Evolutionary conservation across 192 early-diverging fungal genomes (phyloP).

Genomic region (Podila clonocystis): DNA sequence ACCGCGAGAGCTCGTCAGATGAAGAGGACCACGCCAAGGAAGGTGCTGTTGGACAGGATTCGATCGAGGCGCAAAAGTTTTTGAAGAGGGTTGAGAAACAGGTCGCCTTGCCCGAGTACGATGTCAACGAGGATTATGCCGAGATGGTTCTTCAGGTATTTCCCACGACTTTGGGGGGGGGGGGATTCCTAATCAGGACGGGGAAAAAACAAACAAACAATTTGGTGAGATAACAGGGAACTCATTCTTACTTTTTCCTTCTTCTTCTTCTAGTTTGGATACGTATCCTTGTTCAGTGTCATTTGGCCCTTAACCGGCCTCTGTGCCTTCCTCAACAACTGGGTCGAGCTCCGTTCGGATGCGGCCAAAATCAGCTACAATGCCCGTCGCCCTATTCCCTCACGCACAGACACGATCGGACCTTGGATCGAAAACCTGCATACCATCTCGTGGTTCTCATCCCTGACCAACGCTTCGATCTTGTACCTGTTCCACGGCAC

Average conservation of each 20-base stretch:
- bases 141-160: constrained; percentile 92
- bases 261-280: constrained; percentile 72
- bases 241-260: neutral
- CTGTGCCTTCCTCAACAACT: constrained; percentile 89
- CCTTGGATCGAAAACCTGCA: constrained; percentile 78
- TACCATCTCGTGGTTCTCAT: constrained; percentile 62
- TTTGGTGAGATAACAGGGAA: neutral
- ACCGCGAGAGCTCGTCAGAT: constrained; percentile 7
- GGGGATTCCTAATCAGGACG: neutral
- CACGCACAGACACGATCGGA: constrained; percentile 77
- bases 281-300: constrained; percentile 85
- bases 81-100: constrained; percentile 67
- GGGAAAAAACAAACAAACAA: neutral
- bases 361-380: constrained; percentile 90
- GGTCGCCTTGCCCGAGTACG: constrained; percentile 76
- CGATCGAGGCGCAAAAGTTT: constrained; percentile 52
- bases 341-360: constrained; percentile 90
- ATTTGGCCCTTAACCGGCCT: constrained; percentile 89
- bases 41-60: constrained; percentile 41
- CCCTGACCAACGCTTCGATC: constrained; percentile 68
- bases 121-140: constrained; percentile 88
- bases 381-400: constrained; percentile 76
- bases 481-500: constrained; percentile 61
- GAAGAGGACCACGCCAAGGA: constrained; percentile 19
- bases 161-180: no score